Conservation (phyloP, 129 eudicot genomes). For the Centaurea solstitialis region DNA sequence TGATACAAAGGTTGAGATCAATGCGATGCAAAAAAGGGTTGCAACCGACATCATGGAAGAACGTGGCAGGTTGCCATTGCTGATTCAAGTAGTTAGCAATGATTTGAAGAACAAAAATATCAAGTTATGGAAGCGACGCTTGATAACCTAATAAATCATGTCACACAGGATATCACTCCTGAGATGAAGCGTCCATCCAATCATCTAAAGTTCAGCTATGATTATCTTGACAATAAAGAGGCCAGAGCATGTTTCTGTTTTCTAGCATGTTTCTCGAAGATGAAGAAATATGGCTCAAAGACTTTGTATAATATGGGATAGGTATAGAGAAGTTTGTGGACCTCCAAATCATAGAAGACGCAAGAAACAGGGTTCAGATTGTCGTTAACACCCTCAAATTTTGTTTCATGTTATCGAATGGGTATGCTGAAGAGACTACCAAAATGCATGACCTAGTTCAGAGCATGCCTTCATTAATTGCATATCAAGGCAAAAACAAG, state of each 20-base stretch:
- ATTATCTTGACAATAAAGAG: neutral
- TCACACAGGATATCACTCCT: neutral
- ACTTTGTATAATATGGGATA: neutral
- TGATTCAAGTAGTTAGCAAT: neutral
- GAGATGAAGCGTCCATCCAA: neutral
- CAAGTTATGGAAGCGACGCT: neutral
- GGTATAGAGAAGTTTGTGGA: neutral
- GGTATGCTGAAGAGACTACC: neutral
- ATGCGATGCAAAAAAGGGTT: neutral
- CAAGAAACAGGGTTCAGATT: neutral
- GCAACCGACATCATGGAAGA: neutral
- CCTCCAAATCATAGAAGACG: neutral
- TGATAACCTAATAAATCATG: neutral
- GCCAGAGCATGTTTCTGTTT: slow-evolving; percentile 13
- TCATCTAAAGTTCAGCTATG: slow-evolving; percentile 22
- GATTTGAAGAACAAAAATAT: neutral
- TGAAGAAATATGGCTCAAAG: neutral
- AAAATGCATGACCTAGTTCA: neutral
- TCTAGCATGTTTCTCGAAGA: slow-evolving; percentile 19
- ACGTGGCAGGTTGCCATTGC: slow-evolving; percentile 21
- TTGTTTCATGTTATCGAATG: neutral
- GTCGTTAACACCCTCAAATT: neutral
- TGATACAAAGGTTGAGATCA: neutral
- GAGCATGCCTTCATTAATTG: neutral
- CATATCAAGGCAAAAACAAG: too few species aligned